A percentile compares a stretch with the other conserved stretches of the same genome.
Conservation (phyloP, 176 grass and related monocot species). For the Luzula sylvatica region DNA sequence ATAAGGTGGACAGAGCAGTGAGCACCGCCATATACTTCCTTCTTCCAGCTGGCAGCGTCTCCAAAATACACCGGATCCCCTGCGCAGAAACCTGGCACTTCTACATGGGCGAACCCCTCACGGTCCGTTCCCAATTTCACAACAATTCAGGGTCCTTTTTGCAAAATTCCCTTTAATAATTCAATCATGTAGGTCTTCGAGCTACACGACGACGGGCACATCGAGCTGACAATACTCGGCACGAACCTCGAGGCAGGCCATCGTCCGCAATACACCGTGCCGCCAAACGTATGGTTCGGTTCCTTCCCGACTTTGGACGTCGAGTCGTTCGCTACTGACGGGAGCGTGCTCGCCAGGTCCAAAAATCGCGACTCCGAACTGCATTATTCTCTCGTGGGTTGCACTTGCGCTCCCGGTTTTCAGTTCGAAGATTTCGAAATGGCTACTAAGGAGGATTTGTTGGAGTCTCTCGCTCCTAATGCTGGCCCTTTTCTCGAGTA, state of each 20-base stretch:
- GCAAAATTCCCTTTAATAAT: too few species aligned
- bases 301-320: conserved; percentile 85
- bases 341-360: conserved; percentile 63
- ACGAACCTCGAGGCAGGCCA: conserved; percentile 72
- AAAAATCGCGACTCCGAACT: conserved; percentile 44
- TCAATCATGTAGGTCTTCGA: conserved; percentile 99
- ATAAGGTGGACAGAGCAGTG: conserved; percentile 75
- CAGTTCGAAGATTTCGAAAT: conserved; percentile 76
- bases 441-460: conserved; percentile 48
- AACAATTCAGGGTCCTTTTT: too few species aligned
- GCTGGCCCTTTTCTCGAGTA: conserved; percentile 71
- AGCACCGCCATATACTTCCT: conserved; percentile 92
- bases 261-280: conserved; percentile 77
- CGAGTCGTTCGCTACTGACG: conserved; percentile 62
- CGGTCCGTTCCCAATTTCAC: conserved; percentile 28
- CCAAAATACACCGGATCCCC: conserved; percentile 86
- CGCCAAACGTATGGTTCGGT: conserved; percentile 87
- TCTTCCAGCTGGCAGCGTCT: conserved; percentile 61
- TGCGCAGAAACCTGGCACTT: conserved; percentile 98
- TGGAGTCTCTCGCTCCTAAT: conserved; percentile 49
- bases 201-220: conserved; percentile 75
- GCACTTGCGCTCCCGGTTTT: conserved; percentile 88
- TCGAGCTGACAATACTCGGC: conserved; percentile 71
- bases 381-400: conserved; percentile 81
- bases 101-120: conserved; percentile 95